Evolutionary conservation across 163 green algal genomes (phyloP).

Genomic region (Prototheca cutis): DNA sequence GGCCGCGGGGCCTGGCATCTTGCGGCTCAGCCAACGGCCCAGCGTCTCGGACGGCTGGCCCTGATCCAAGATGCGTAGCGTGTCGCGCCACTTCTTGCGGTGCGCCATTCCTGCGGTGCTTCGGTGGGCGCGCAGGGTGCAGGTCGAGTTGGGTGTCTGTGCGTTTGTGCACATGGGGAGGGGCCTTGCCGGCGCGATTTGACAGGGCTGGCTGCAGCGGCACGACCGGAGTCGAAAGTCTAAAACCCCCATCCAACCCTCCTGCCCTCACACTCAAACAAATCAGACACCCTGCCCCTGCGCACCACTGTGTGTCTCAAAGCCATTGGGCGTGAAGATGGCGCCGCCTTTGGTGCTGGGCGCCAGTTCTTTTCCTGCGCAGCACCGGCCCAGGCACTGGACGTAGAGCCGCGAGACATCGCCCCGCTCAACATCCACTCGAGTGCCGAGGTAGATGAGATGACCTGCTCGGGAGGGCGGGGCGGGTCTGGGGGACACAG

Average conservation of each 20-base stretch:
- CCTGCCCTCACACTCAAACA: too few species aligned
- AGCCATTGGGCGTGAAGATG: constrained; percentile 1
- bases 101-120: neutral
- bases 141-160: neutral
- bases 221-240: too few species aligned
- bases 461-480: too few species aligned
- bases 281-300: too few species aligned
- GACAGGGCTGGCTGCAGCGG: neutral
- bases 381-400: neutral
- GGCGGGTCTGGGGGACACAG: too few species aligned
- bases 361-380: neutral
- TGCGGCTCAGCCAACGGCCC: neutral
- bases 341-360: neutral
- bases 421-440: neutral
- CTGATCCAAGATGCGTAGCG: neutral
- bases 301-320: constrained; percentile 1
- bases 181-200: neutral
- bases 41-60: neutral
- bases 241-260: neutral
- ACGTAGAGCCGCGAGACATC: neutral
- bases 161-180: neutral
- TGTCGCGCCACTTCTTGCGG: constrained; percentile 4
- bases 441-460: neutral
- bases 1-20: too few species aligned
- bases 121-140: neutral